Base-by-base conservation (phyloP, 306 rosid species). In the Elaeagnus macrophylla region DNA sequence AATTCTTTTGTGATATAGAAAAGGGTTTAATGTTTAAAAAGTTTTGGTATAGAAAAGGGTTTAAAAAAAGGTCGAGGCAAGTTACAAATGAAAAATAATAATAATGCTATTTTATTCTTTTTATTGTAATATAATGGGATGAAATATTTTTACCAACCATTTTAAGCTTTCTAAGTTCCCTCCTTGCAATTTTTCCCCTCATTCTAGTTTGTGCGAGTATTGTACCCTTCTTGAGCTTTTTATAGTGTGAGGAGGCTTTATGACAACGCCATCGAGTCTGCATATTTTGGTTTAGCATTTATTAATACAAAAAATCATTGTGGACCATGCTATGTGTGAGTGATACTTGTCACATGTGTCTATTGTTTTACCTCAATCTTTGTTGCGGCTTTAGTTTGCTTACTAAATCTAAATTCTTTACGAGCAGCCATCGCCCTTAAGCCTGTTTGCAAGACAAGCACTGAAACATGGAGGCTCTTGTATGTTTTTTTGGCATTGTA, bases 191-290 rank as follows among this genome's bases (percentile, higher is more conserved):
- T 54, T 64, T 67, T 38, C 95, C 95, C 64, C 99, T 80, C 96
- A 90, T 80, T 75, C 77, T 72, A 82, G 94, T 78, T 73, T 93
- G 99, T 56, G 94, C 54, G 8, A 64, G 50, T 61, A 93, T 36
- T 53, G 96, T n/a, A 61, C 94, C 96, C 81, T 53, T 80, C 85
- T 73, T 81, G 67, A 93, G 95, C 78, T 75, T 80, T 69, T 59
- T 93, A 62, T 75, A 79, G 66, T 87, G 74, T 41, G 83, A 67
- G 52, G 80, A 64, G 69, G 88, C 78, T 81, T 58, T 82, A 67
- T 84, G 75, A 75, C 99, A 84, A 64, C 88, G 81, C 93, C 89
- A 93, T 40, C 77, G 79, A 53, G 99, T 79, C 99, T 93, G 95
- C 66, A 68, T 53, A 37, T 52, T 75, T 66, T 32, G 10, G 42